These are phyloP conservation scores for Pueraria montana DNA, from an alignment of 306 rosid species.

Conservation along the genomic window DNA sequence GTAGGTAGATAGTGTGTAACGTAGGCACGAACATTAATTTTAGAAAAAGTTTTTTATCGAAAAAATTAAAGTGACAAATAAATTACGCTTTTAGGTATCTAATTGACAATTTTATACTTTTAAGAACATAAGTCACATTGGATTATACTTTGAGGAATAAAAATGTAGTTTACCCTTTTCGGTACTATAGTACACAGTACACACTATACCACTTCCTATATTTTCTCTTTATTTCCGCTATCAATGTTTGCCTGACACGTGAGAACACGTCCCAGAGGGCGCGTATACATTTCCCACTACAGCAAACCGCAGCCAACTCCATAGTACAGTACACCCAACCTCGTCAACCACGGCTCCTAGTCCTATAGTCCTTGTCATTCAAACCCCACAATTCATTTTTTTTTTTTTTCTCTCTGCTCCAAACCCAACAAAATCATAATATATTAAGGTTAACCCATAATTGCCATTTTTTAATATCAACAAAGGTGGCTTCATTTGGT, in stretches of 20 bases:
- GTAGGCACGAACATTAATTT: no score
- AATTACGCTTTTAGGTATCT: no score
- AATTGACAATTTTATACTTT: no score
- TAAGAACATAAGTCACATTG: no score
- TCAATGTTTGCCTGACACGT: not conserved
- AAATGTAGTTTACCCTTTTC: no score
- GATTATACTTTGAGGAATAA: no score
- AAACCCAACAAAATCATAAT: not conserved
- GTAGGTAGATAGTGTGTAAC: no score
- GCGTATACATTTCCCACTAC: constrained; percentile 14
- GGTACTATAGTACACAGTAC: no score
- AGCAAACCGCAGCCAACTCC: not conserved
- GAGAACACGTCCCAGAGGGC: constrained; percentile 30
- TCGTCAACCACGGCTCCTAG: constrained; percentile 46
- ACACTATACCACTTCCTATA: no score
- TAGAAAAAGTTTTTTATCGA: no score
- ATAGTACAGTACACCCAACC: constrained; percentile 22
- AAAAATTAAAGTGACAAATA: no score
- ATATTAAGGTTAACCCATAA: not conserved
- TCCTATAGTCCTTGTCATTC: not conserved
- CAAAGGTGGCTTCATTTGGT: constrained; percentile 46
- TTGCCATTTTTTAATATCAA: constrained; percentile 23
- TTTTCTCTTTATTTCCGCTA: no score
- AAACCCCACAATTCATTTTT: not conserved
- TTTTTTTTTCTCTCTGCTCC: constrained; percentile 1